Conservation (phyloP, 2,329 filamentous ascomycete species). For the Trichoderma semiorbis region DNA sequence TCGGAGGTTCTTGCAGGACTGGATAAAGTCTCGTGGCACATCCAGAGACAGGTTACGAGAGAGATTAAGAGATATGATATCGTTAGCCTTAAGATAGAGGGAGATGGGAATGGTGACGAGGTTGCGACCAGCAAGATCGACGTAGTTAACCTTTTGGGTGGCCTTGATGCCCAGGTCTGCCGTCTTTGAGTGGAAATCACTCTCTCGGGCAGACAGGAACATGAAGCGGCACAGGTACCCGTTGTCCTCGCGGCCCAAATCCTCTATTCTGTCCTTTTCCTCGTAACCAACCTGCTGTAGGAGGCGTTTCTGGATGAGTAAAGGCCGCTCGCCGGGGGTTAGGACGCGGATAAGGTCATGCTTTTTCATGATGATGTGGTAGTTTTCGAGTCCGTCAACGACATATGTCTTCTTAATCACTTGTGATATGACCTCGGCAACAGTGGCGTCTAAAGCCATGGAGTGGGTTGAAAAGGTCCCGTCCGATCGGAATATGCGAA, state of each 20-base stretch:
- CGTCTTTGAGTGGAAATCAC: constrained; percentile 63
- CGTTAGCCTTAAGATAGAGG: constrained; percentile 83
- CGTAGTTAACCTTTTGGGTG: constrained; percentile 87
- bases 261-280: constrained; percentile 80
- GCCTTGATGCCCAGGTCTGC: constrained; percentile 80
- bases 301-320: constrained; percentile 87
- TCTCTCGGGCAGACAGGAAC: constrained; percentile 86
- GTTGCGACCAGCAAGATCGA: constrained; percentile 86
- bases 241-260: constrained; percentile 93
- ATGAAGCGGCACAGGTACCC: constrained; percentile 95
- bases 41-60: constrained; percentile 90
- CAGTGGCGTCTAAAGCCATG: constrained; percentile 76
- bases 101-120: constrained; percentile 92
- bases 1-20: constrained; percentile 82
- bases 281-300: constrained; percentile 91
- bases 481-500: constrained; percentile 91
- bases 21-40: constrained; percentile 93
- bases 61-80: constrained; percentile 92
- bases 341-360: constrained; percentile 85
- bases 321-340: constrained; percentile 71
- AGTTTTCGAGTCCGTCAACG: constrained; percentile 86
- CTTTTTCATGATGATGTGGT: constrained; percentile 92
- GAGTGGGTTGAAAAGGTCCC: constrained; percentile 92
- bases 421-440: constrained; percentile 82
- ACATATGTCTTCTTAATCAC: constrained; percentile 93